Evolutionary conservation across 2,329 filamentous ascomycete genomes (phyloP).

Genomic region (Alternaria arborescens): DNA sequence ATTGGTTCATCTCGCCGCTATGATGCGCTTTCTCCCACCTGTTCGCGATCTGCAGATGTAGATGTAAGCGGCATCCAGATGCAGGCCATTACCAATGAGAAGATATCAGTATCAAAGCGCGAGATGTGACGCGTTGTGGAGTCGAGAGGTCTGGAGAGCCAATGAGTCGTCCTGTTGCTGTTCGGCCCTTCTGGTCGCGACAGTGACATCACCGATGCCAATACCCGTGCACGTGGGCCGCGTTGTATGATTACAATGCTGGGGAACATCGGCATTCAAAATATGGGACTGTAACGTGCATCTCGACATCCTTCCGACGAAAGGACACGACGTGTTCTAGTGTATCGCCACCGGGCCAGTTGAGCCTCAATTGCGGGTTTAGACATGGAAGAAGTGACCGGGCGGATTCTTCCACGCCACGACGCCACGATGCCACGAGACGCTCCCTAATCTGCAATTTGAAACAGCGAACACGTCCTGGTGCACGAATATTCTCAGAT

Average conservation of each 20-base stretch:
- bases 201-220: constrained; percentile 7
- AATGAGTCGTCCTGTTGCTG: not conserved
- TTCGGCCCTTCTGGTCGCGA: not conserved
- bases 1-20: constrained; percentile 17
- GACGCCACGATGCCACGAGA: not conserved
- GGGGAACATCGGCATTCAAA: constrained; percentile 7
- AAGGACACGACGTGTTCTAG: not conserved
- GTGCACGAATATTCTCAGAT: not conserved
- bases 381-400: not conserved
- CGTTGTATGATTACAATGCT: not conserved
- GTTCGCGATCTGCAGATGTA: constrained; percentile 8
- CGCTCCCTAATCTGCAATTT: not conserved
- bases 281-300: not conserved
- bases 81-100: constrained; percentile 23
- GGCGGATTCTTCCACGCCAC: not conserved
- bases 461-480: not conserved
- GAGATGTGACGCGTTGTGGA: constrained; percentile 22
- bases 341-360: not conserved
- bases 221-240: not conserved
- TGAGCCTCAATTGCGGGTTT: not conserved
- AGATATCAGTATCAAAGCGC: constrained; percentile 6
- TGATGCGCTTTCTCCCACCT: not conserved
- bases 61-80: constrained; percentile 25
- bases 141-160: not conserved
- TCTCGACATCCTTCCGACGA: not conserved